Evolutionary conservation across 257 asterid genomes (phyloP), one percentile per base, ranked within the genome.

Genomic region (Plantago major): DNA sequence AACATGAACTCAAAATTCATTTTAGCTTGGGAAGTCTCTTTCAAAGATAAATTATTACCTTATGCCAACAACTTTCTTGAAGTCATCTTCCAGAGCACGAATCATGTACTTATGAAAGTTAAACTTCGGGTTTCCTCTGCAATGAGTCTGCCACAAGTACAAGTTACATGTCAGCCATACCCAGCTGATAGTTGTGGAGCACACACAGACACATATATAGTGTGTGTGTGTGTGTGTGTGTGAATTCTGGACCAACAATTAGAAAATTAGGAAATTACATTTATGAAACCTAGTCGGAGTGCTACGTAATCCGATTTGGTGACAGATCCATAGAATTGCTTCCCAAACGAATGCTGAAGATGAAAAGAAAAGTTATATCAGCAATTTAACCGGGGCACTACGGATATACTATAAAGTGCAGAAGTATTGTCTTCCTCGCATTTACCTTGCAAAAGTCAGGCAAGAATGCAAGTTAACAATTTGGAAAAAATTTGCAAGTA

Each of bases 21-120:
- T 33, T 33, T 33, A 33, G 40, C 40, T 1, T 7, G 40, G 51
- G 40, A 53, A 40, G 40, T 57, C 42, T 40, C 46, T 61, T 47
- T 30, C 44, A 30, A 37, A 10, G 18, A 60, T 42, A 14, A 65
- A 67, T 26, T 74, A 82, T 80, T 79, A 77, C 99, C 99, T 93
- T 60, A 93, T 93, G 71, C 99, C 97, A 51, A 93, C 97, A 57
- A 93, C 99, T 46, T 11, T 79, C 84, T 82, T 87, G 78, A 93
- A 93, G 82, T 93, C 99, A 45, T 73, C 97, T 80, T 93, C 99
- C 18, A 93, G 70, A 46, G 99, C 97, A 65, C 99, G 99, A 28
- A 87, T 81, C 96, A 93, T 89, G 78, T 93, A 93, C 72, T 85
- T 89, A 85, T 93, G 95, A 74, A 93, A 93, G 81, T 93, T 84